Conservation (phyloP, 495 filamentous ascomycete species). For the Chaetomium fimeti region DNA sequence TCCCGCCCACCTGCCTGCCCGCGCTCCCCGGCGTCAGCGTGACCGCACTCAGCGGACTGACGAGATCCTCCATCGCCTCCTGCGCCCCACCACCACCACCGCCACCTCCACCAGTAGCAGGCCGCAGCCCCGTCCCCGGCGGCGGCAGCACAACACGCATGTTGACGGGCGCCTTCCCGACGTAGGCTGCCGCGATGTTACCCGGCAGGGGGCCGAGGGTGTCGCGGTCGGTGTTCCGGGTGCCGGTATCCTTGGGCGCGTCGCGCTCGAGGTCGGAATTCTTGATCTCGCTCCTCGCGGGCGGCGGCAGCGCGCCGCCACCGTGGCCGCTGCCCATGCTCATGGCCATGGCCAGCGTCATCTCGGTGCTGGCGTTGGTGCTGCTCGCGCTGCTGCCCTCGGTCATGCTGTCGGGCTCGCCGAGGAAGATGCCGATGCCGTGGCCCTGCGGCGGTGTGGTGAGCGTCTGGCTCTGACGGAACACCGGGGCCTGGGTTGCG, state of each 20-base stretch:
- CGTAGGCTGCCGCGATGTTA: background rate
- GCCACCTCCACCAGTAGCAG: background rate
- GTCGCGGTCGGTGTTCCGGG: background rate
- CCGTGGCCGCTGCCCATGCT: background rate
- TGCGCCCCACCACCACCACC: background rate
- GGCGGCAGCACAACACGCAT: background rate
- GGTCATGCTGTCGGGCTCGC: slow-evolving; percentile 12
- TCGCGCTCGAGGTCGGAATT: background rate
- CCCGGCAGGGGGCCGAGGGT: slow-evolving; percentile 9
- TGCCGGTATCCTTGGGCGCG: background rate
- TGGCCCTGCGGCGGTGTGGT: background rate
- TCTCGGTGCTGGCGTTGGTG: slow-evolving; percentile 28
- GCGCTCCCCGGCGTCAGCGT: slow-evolving; percentile 20
- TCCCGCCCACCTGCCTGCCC: background rate
- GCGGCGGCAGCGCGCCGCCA: too few relatives aligned
- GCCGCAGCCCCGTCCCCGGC: background rate
- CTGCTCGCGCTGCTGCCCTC: slow-evolving; percentile 37
- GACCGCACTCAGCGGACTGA: slow-evolving; percentile 27
- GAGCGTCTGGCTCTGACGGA: background rate
- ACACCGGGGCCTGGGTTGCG: background rate
- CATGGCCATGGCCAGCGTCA: slow-evolving; percentile 11
- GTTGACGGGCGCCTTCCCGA: background rate
- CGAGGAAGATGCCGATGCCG: background rate
- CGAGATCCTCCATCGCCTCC: slow-evolving; percentile 26
- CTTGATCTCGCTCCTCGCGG: background rate